These are phyloP conservation scores for Margaritispora aquatica DNA, from an alignment of 495 filamentous ascomycete genomes.

Conservation along the genomic window DNA sequence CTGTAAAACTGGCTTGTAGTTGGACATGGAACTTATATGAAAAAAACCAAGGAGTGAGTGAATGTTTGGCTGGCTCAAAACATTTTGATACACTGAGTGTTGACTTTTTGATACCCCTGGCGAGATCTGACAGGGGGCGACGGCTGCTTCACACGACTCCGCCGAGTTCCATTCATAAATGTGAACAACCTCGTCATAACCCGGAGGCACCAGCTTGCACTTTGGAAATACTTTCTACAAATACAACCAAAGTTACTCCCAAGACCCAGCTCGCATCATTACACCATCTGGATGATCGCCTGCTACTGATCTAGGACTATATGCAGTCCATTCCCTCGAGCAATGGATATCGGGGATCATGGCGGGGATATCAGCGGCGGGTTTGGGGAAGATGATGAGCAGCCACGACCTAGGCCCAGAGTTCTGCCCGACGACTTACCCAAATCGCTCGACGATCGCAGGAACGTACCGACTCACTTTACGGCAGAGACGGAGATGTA, in stretches of 20 bases:
- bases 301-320: slow-evolving; percentile 15
- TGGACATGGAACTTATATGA: too few relatives aligned
- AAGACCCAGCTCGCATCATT: background rate
- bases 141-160: background rate
- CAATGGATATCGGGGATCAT: slow-evolving; percentile 54
- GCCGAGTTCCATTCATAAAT: background rate
- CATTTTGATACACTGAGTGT: background rate
- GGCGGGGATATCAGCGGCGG: slow-evolving; percentile 35
- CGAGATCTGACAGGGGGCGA: background rate
- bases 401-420: slow-evolving; percentile 12
- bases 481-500: slow-evolving; percentile 91
- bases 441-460: slow-evolving; percentile 82
- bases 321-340: slow-evolving; percentile 18
- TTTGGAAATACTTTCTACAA: background rate
- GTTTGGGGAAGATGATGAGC: slow-evolving; percentile 27
- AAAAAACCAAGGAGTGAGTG: background rate
- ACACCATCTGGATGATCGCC: background rate
- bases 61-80: background rate
- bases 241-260: background rate
- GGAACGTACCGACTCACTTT: slow-evolving; percentile 45
- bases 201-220: background rate
- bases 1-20: too few relatives aligned
- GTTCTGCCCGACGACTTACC: slow-evolving; percentile 79
- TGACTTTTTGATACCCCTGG: background rate
- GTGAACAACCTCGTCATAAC: slow-evolving; percentile 10